Base-by-base conservation (phyloP, 1,284 basidiomycete genomes). In the Cryptococcus amylolentus region DNA sequence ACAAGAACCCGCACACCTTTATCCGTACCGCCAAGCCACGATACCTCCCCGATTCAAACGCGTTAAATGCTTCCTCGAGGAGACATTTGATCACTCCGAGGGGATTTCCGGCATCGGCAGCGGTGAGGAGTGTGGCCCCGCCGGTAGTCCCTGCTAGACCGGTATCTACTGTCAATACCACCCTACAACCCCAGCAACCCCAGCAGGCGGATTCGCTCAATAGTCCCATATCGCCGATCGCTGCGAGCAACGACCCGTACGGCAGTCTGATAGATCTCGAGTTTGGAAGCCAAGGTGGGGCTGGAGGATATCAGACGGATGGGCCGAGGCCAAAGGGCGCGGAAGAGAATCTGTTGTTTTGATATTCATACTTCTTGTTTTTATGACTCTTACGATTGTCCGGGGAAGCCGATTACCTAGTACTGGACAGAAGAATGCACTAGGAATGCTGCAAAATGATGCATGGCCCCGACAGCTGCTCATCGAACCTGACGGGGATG, bases 1-100 rank as follows among this genome's bases (percentile, higher is more conserved):
- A 78, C 63, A 77, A 77, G 59, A 74, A 70, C 54, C 74, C 75
- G 48, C 70, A 75, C 55, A 75, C 76, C 4, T 79, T 79, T 57
- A 79, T 79, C 51, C 69, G 77, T 23, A 78, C 77, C 9, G 75
- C 77, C 26, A 73, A 73, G 55, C 65, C 77, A 7, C 63, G 70
- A 5, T 75, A 69, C 60, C 61, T 76, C 7, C 70, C 71, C 46
- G 76, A 77, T 61, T 77, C 77, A 9, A 71, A 75, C 0, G 76
- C 76, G 0, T 60, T 77, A 40, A 77, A 78, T 63, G 58, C 71
- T 4, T 73, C 72, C 1, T 77, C 77, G n/a, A 60, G 68, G n/a
- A 64, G 77, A 42, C 77, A 78, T 53, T 69, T 78, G 13, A 69
- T 76, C 56, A 64, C 67, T 4, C 57, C 70, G 13, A 50, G 58